These are phyloP conservation scores for Penicillium sp. DNA, from an alignment of 2,329 filamentous ascomycete species.

Conservation along the genomic window DNA sequence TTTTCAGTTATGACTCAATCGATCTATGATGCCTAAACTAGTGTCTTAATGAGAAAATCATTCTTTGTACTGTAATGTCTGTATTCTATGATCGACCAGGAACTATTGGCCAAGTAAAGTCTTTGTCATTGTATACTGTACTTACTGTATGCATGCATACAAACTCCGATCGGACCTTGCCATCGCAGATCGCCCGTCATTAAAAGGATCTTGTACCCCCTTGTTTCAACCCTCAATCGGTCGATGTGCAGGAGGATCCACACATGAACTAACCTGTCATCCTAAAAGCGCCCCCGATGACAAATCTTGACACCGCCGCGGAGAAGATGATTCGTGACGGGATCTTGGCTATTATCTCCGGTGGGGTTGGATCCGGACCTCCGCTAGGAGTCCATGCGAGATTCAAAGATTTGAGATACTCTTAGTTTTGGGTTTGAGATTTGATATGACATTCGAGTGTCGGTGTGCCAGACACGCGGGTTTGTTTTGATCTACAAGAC, in stretches of 20 bases:
- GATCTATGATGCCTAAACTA: background rate
- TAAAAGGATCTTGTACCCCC: conserved; percentile 2
- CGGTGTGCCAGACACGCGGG: background rate
- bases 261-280: conserved; percentile 5
- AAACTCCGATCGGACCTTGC: background rate
- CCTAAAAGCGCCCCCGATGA: conserved; percentile 7
- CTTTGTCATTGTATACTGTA: no score
- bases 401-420: background rate
- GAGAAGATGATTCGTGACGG: conserved; percentile 4
- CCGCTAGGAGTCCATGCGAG: background rate
- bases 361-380: background rate
- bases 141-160: no score
- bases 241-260: background rate
- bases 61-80: no score
- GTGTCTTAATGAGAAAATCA: background rate
- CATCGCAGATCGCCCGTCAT: background rate
- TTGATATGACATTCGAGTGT: background rate
- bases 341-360: background rate
- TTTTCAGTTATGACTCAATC: background rate
- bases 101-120: no score
- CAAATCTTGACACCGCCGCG: conserved; percentile 20
- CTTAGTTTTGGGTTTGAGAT: background rate
- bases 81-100: no score
- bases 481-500: no score
- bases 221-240: background rate